phyloP scores from a whole-genome alignment of 2,329 filamentous ascomycete genomes.

The Karstenula rhodostoma region DNA sequence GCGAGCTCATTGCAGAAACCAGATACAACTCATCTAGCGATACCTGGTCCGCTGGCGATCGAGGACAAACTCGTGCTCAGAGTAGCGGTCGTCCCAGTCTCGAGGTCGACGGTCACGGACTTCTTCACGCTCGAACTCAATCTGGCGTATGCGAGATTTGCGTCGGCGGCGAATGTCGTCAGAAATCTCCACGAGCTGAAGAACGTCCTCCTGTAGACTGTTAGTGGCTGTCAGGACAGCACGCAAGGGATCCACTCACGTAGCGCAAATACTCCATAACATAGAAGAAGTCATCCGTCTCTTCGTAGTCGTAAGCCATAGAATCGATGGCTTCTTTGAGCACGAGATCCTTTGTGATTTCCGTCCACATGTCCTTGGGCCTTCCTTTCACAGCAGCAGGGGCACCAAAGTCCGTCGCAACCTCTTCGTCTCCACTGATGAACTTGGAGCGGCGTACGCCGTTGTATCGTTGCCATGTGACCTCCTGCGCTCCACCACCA shows the following conservation, averaged over 20 bases:
- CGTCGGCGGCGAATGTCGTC: constrained; percentile 79
- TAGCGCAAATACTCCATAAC: constrained; percentile 89
- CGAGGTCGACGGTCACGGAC: constrained; percentile 56
- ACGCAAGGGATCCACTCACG: constrained; percentile 64
- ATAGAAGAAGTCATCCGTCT: constrained; percentile 90
- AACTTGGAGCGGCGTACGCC: constrained; percentile 79
- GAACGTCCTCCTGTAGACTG: constrained; percentile 77
- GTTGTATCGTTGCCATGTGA: constrained; percentile 81
- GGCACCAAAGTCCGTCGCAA: constrained; percentile 54
- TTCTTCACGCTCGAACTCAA: constrained; percentile 67
- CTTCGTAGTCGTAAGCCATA: constrained; percentile 86
- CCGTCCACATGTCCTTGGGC: constrained; percentile 80
- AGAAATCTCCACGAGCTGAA: constrained; percentile 81
- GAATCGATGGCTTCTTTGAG: constrained; percentile 85
- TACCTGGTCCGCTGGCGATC: constrained; percentile 57
- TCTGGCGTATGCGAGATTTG: constrained; percentile 65
- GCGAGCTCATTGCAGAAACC: not conserved
- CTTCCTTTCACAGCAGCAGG: constrained; percentile 46
- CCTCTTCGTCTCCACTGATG: constrained; percentile 69
- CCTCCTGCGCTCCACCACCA: constrained; percentile 77
- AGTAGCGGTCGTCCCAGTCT: constrained; percentile 69
- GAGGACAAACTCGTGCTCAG: constrained; percentile 73
- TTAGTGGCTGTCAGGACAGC: constrained; percentile 19
- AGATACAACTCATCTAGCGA: constrained; percentile 32
- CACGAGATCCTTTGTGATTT: constrained; percentile 93